Base-by-base conservation (phyloP, 805 yeast species). In the Hanseniaspora mollemarum region DNA sequence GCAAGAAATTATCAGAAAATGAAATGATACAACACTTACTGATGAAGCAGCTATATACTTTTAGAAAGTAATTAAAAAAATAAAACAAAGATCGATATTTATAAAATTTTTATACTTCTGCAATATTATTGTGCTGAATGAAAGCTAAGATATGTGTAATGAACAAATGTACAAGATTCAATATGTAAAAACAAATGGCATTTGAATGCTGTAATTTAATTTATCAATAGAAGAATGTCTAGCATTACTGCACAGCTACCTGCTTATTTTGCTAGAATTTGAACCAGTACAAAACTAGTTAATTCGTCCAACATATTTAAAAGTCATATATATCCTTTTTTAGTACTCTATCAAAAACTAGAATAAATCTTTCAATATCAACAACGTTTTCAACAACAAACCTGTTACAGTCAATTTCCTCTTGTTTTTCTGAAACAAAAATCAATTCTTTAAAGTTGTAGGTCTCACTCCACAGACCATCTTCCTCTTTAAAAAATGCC, bases 371-470 rank as follows among this genome's bases (percentile, higher is more conserved):
- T 12, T 42, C 36, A 12, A 48, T 25, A 40, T 39, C 45, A 5
- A 24, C 19, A 15, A 48, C 16, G 2, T 28, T 18, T 1, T 40
- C 12, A 4, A 48, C 32, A 6, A 22, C 7, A 6, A 40, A n/a
- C 51, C 51, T 40, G 6, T 26, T 15, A 39, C 16, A 7, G 19
- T 7, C 5, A n/a, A 12, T 25, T 26, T 24, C 9, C 10, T 40
- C 29, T 10, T 16, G 12, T 15, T 22, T 13, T 12, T 33, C 51
- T 32, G 24, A 29, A 6, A 32, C 28, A 15, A 48, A 29, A 3
- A 40, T n/a, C 8, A 48, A 24, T 26, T 48, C 51, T 35, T 40
- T 48, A 37, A 48, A 48, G 4, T 25, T 35, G 19, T 7, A 40
- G 13, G 40, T 4, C 10, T 40, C 43, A 5, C 9, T 24, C 45